Evolutionary conservation across 1,139 yeast genomes (phyloP), one percentile per base, ranked within the genome.

Genomic region (Suhomyces taliae): DNA sequence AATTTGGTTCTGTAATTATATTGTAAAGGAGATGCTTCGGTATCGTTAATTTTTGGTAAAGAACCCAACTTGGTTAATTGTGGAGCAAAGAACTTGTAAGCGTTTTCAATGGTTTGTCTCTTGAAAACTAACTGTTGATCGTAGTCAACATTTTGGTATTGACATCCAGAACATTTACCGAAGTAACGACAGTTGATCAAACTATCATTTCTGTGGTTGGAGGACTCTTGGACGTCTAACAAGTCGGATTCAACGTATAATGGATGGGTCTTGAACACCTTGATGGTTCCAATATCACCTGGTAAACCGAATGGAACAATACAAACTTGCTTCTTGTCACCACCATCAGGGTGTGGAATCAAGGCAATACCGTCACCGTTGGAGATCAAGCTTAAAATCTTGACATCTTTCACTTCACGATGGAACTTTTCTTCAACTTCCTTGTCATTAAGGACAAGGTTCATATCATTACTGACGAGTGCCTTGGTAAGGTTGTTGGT

Each of bases 261-360:
- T 34, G 90, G 88, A 61, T 88, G 90, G 0, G 95, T 84, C 62
- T 86, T 87, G 71, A 85, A 87, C 0, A 93, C 81, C 55, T 80
- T 82, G 45, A 90, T 77, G 12, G 73, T 72, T 6, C 85, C 93
- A 1, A 76, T 60, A 62, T 93, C 99, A 1, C 96, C 97, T 0
- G 96, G 96, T 35, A 88, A 71, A 4, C 91, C 87, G 69, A 87
- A 93, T 11, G 99, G 99, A 6, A 93, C 81, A 10, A 89, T 69
- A 3, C 71, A 80, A 24, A 79, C 62, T 58, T 79, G 84, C 40
- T 59, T 62, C 47, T 49, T 43, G 60, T 62, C n/a, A 60, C 65
- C 1, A 58, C 51, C 42, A 68, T 72, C 74, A 1, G 90, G 90
- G 58, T 83, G 83, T 7, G 74, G 67, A 33, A 86, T 74, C 7